Evolutionary conservation across 23 red algal genomes (phyloP).

Genomic region (Cyanidiococcus yangmingshanensis): DNA sequence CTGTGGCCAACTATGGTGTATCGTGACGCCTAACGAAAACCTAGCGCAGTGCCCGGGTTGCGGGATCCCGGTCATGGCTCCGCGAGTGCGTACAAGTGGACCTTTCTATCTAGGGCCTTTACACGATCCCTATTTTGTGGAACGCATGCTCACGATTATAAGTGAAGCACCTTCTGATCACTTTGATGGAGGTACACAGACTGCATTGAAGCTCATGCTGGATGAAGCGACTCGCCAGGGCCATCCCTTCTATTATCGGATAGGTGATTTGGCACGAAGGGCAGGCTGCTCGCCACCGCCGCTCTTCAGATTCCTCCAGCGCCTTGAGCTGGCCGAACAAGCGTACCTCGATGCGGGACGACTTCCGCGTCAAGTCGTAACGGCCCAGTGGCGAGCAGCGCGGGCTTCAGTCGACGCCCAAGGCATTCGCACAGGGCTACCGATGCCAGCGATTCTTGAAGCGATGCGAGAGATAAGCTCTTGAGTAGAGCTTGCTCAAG

Average conservation of each 20-base stretch:
- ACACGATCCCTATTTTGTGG: background rate
- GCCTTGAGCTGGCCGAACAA: background rate
- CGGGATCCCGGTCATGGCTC: background rate
- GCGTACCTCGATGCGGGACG: background rate
- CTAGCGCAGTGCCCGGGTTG: background rate
- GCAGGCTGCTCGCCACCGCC: background rate
- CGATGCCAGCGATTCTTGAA: background rate
- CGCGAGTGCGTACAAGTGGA: background rate
- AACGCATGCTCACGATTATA: background rate
- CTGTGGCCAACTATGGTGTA: background rate
- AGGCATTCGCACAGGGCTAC: background rate
- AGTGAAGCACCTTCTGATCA: background rate
- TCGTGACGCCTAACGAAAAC: background rate
- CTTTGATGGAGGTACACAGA: background rate
- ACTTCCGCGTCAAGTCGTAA: background rate
- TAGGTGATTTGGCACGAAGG: background rate
- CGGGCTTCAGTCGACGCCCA: background rate
- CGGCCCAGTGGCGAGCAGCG: background rate
- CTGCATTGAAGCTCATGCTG: background rate
- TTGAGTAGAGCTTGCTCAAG: too few relatives aligned
- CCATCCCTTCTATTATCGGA: background rate
- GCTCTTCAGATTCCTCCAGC: background rate
- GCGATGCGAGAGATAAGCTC: background rate
- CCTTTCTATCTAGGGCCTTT: constrained; percentile 3
- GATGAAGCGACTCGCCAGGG: background rate